Percentiles rank a stretch among this genome's conserved stretches.
These are phyloP conservation scores for Zopfia rhizophila DNA, from an alignment of 2,329 filamentous ascomycete species.

Conservation along the genomic window DNA sequence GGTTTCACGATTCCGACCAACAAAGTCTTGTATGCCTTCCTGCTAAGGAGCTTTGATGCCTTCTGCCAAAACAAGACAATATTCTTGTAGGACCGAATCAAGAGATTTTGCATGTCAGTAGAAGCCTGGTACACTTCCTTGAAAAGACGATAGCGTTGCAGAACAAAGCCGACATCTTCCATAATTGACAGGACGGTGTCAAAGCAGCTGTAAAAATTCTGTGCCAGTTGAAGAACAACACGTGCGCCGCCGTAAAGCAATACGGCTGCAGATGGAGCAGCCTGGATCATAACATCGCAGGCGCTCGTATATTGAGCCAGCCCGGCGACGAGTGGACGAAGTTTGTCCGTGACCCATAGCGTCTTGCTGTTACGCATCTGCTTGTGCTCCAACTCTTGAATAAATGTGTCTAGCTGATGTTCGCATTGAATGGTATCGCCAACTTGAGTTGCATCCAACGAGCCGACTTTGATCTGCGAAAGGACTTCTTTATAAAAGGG, in stretches of 20 bases:
- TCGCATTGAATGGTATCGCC: constrained; percentile 5
- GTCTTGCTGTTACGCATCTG: constrained; percentile 12
- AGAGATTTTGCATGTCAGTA: constrained; percentile 7
- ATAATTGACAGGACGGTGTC: constrained; percentile 14
- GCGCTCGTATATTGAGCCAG: constrained; percentile 8
- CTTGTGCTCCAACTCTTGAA: constrained; percentile 4
- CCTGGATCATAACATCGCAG: constrained; percentile 18
- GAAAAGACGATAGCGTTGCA: constrained; percentile 9
- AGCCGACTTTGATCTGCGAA: constrained; percentile 1
- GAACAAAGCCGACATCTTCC: constrained; percentile 10
- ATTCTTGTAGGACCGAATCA: constrained; percentile 16
- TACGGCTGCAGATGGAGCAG: constrained; percentile 7
- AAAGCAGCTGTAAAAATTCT: constrained; percentile 14
- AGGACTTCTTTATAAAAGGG: constrained; percentile 24
- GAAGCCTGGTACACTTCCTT: constrained; percentile 6
- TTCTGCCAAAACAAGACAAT: constrained; percentile 16
- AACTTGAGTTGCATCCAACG: background rate
- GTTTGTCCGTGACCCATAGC: background rate
- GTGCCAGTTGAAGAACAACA: constrained; percentile 9
- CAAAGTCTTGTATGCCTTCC: constrained; percentile 8
- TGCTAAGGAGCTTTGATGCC: constrained; percentile 5
- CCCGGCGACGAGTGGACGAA: constrained; percentile 8
- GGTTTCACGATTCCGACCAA: constrained; percentile 10
- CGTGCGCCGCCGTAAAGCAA: constrained; percentile 14
- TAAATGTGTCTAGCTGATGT: constrained; percentile 5